These are phyloP conservation scores for Aureobasidium sp. DNA, from an alignment of 2,329 filamentous ascomycete species.

Conservation along the genomic window DNA sequence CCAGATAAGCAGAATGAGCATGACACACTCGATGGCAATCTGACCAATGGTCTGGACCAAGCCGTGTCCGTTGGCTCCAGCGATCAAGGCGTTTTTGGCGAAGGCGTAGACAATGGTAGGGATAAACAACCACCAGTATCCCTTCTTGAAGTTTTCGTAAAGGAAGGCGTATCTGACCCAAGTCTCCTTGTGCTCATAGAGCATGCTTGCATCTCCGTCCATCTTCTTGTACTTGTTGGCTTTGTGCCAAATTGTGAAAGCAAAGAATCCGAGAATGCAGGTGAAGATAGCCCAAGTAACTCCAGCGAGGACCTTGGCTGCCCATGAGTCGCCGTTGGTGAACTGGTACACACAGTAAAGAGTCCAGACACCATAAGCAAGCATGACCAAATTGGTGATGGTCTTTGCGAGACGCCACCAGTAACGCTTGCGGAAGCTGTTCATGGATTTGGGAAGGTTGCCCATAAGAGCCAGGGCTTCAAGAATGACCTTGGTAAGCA, in stretches of 20 bases:
- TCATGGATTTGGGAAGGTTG: constrained; percentile 69
- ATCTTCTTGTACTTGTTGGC: constrained; percentile 64
- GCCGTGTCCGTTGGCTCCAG: constrained; percentile 76
- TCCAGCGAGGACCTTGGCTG: constrained; percentile 73
- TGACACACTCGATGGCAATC: constrained; percentile 68
- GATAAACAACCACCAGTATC: constrained; percentile 96
- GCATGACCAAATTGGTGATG: constrained; percentile 79
- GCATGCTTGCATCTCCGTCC: constrained; percentile 61
- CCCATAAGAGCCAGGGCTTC: constrained; percentile 85
- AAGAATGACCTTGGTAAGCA: constrained; percentile 84
- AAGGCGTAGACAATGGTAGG: constrained; percentile 87
- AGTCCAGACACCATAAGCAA: constrained; percentile 92
- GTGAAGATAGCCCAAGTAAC: constrained; percentile 78
- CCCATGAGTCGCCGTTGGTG: constrained; percentile 88
- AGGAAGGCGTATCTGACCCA: constrained; percentile 97
- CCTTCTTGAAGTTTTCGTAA: constrained; percentile 90
- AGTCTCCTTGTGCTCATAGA: constrained; percentile 82
- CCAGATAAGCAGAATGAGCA: constrained; percentile 76
- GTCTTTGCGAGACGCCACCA: constrained; percentile 87
- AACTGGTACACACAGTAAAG: constrained; percentile 96
- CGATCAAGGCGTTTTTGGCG: constrained; percentile 77
- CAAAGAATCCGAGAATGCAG: constrained; percentile 70
- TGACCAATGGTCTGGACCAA: constrained; percentile 72
- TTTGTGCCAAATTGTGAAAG: constrained; percentile 70
- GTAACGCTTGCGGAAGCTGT: constrained; percentile 88